These are phyloP conservation scores for Pleomassaria siparia DNA, from an alignment of 2,329 filamentous ascomycete species.

Conservation along the genomic window DNA sequence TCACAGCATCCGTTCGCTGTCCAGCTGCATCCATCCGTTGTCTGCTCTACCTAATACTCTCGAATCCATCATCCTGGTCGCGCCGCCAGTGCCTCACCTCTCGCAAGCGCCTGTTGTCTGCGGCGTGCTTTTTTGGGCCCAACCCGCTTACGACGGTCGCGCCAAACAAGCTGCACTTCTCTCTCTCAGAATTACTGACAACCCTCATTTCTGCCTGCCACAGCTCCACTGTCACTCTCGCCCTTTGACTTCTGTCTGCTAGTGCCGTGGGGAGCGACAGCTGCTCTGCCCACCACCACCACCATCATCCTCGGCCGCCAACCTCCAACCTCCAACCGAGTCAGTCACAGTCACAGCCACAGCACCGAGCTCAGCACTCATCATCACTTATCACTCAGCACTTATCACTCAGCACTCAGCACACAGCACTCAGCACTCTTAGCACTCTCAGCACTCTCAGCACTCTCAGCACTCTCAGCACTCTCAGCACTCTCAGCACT, in stretches of 20 bases:
- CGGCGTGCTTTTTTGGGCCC: slow-evolving; percentile 10
- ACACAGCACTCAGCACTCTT: no score
- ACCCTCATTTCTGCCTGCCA: slow-evolving; percentile 8
- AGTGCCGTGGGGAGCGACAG: background rate
- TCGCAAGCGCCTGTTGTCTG: slow-evolving; percentile 17
- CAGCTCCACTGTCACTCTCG: slow-evolving; percentile 1
- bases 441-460: no score
- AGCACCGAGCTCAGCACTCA: background rate
- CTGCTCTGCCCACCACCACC: background rate
- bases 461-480: no score
- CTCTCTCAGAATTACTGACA: slow-evolving; percentile 4
- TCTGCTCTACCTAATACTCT: no score
- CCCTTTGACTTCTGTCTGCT: background rate
- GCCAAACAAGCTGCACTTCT: slow-evolving; percentile 1
- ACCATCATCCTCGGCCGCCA: background rate
- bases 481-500: no score
- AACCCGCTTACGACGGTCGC: slow-evolving; percentile 11
- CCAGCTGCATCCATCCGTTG: slow-evolving; percentile 11
- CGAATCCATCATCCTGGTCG: slow-evolving; percentile 16
- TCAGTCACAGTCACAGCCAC: slow-evolving; percentile 1
- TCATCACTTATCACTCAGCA: no score
- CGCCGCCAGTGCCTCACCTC: slow-evolving; percentile 13
- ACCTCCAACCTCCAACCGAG: background rate
- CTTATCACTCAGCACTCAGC: no score
- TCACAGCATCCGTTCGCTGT: slow-evolving; percentile 7